Base-by-base conservation (phyloP, 768 basidiomycete species). In the Pleurotus citrinopileatus region DNA sequence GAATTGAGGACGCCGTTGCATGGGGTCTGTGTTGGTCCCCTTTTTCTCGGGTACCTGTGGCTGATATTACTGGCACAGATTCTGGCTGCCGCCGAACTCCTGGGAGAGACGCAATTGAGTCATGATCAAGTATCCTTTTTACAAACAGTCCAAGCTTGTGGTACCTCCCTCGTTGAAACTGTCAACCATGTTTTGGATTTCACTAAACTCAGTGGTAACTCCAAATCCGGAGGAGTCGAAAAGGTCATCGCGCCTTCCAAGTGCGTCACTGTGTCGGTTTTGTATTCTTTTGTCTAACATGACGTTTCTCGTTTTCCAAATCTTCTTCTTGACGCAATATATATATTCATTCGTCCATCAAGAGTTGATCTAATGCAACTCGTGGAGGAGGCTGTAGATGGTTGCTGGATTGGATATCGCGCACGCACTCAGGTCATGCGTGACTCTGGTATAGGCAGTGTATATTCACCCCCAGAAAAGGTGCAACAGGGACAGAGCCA, bases 111-210 rank as follows among this genome's bases (percentile, higher is more conserved):
- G 10, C 63, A 78, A n/a, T 73, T 98, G 27, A 88, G 84, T 62
- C 84, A 89, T 43, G 84, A 85, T 10, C 95, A 98, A 67, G 66
- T 74, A 8, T 92, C 94, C 0, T 96, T 94, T 73, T 71, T 97
- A 46, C 89, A 94, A 64, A 97, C 95, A 0, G 91, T 97, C 1
- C 90, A 94, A 66, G 94, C 92, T 4, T 97, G 94, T 63, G 94
- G 94, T 12, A 95, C 89, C n/a, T 93, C 92, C 1, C 79, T 98
- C 1, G 91, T 95, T 37, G 95, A 98, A 73, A 96, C 94, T 0
- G 94, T 98, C 45, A 97, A 97, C 63, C 95, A 98, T 61, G 95
- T 98, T 4, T 74, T 98, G 23, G 95, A 98, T 66, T 98, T 95
- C 64, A 96, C 94, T 26, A 98, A 98, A 64, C 78, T 96, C 20